A percentile compares a stretch with the other conserved stretches of the same genome.
Conservation (phyloP, 2,329 filamentous ascomycete genomes). For the Huntiella moniliformis region DNA sequence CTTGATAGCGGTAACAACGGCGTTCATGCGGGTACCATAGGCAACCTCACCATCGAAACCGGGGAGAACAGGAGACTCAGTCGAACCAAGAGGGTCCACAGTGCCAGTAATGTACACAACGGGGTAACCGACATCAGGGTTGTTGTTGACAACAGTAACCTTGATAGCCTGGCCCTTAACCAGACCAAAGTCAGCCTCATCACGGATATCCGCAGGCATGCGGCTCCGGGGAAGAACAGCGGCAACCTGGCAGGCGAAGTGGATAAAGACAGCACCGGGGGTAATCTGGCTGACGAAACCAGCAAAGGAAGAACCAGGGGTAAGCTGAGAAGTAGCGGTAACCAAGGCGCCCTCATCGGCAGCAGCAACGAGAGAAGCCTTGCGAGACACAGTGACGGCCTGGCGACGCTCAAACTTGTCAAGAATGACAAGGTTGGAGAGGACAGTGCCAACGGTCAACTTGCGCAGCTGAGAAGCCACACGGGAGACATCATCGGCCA, state of each 20-base stretch:
- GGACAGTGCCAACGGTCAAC: constrained; percentile 64
- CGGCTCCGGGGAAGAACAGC: constrained; percentile 67
- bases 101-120: constrained; percentile 30
- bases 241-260: constrained; percentile 60
- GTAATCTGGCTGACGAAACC: constrained; percentile 81
- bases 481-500: constrained; percentile 69
- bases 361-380: constrained; percentile 63
- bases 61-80: constrained; percentile 9
- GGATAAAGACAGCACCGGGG: constrained; percentile 64
- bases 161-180: constrained; percentile 57
- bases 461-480: constrained; percentile 59
- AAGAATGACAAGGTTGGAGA: constrained; percentile 70
- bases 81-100: constrained; percentile 22
- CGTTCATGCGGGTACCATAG: constrained; percentile 56
- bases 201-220: constrained; percentile 49
- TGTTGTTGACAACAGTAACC: constrained; percentile 53
- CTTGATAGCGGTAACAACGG: constrained; percentile 66
- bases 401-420: constrained; percentile 65
- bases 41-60: constrained; percentile 47
- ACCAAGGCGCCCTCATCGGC: constrained; percentile 54
- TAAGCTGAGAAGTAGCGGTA: constrained; percentile 50
- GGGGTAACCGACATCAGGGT: constrained; percentile 52
- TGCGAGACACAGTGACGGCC: constrained; percentile 60
- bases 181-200: constrained; percentile 59
- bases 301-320: constrained; percentile 46